phyloP scores from a whole-genome alignment of 2,329 filamentous ascomycete species.

The Beauveria brongniartii region DNA sequence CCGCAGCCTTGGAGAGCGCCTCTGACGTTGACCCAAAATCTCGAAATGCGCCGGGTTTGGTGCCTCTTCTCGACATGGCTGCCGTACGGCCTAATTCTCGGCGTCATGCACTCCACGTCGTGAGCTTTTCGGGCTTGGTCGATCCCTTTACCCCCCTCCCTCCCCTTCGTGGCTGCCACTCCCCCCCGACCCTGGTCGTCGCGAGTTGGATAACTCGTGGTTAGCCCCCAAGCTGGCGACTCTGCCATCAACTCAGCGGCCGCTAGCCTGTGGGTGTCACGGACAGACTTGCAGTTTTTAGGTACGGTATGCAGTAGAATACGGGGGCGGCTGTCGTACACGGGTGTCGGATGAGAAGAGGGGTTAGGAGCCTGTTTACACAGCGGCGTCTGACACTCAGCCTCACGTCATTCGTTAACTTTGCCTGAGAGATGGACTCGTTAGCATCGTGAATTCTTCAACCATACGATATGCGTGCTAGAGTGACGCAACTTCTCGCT shows the following conservation, averaged over 20 bases:
- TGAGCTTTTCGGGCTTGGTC: constrained; percentile 2
- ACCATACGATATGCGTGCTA: too few species aligned
- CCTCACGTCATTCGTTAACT: too few species aligned
- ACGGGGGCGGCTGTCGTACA: too few species aligned
- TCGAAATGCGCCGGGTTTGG: not conserved
- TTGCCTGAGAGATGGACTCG: too few species aligned
- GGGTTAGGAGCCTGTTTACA: too few species aligned
- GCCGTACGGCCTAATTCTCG: constrained; percentile 15
- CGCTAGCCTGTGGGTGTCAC: too few species aligned
- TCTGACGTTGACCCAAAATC: not conserved
- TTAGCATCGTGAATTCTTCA: too few species aligned
- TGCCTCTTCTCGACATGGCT: not conserved
- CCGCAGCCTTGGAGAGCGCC: not conserved
- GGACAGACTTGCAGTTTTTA: too few species aligned
- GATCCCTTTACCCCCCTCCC: not conserved
- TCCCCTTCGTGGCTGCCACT: not conserved
- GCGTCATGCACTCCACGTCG: constrained; percentile 15
- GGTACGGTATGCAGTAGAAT: too few species aligned
- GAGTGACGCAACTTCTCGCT: not conserved
- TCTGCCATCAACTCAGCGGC: not conserved
- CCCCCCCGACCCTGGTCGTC: not conserved
- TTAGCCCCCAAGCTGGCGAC: not conserved
- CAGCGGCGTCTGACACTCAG: too few species aligned
- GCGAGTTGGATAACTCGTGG: not conserved
- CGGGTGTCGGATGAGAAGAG: too few species aligned